phyloP scores from a whole-genome alignment of 1,284 basidiomycete genomes.

The Marasmius oreades region DNA sequence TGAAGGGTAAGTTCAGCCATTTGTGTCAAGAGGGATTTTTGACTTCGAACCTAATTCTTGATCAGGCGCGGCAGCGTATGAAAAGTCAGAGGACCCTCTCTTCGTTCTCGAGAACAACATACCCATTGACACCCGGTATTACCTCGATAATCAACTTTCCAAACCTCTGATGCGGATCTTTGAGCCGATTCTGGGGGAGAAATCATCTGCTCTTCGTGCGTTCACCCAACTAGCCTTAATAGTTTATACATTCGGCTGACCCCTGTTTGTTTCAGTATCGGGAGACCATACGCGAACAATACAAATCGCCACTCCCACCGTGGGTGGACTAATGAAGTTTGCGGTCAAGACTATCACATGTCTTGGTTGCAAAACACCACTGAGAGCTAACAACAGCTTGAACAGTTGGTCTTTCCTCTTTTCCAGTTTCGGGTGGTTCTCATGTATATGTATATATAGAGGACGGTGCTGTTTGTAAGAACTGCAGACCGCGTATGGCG shows the following conservation, averaged over 20 bases:
- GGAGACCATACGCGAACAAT: slow-evolving; percentile 94
- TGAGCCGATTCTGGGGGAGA: slow-evolving; percentile 94
- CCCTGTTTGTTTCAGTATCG: slow-evolving; percentile 58
- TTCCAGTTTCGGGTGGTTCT: slow-evolving; percentile 7
- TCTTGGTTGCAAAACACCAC: slow-evolving; percentile 87
- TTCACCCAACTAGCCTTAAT: slow-evolving; percentile 15
- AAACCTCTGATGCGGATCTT: slow-evolving; percentile 96
- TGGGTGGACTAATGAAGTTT: slow-evolving; percentile 96
- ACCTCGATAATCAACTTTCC: slow-evolving; percentile 93
- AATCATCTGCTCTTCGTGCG: slow-evolving; percentile 79
- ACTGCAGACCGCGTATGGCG: slow-evolving; percentile 79
- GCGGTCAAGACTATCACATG: slow-evolving; percentile 93
- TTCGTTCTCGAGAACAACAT: slow-evolving; percentile 96
- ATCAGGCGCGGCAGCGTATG: slow-evolving; percentile 91
- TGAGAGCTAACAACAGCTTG: slow-evolving; percentile 67
- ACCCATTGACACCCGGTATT: slow-evolving; percentile 95
- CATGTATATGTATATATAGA: slow-evolving; percentile 2
- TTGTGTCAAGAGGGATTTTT: neutral
- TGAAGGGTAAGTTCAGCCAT: slow-evolving; percentile 63
- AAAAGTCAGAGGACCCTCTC: slow-evolving; percentile 95
- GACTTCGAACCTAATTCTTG: neutral
- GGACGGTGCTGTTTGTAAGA: slow-evolving; percentile 93
- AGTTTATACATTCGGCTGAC: slow-evolving; percentile 8
- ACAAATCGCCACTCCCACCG: slow-evolving; percentile 90
- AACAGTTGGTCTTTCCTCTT: slow-evolving; percentile 45